These are phyloP conservation scores for Gymnopilus junonius DNA, from an alignment of 768 basidiomycete genomes.

Conservation along the genomic window DNA sequence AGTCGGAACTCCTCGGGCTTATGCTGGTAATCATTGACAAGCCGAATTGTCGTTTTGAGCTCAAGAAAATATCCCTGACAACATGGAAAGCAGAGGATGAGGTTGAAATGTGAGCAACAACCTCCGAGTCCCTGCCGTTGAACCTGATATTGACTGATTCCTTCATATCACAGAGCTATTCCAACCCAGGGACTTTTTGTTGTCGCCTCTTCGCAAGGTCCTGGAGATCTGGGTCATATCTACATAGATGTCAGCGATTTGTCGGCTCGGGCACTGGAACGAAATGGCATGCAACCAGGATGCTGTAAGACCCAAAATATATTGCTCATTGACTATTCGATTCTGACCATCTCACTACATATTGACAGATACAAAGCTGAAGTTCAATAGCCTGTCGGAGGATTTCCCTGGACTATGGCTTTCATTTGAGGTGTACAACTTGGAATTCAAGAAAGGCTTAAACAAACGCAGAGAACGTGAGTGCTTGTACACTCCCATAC, in stretches of 20 bases:
- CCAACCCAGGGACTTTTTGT: not conserved
- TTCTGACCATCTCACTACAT: too few relatives aligned
- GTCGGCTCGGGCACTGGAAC: not conserved
- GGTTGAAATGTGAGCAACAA: not conserved
- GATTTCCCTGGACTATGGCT: too few relatives aligned
- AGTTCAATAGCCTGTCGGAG: too few relatives aligned
- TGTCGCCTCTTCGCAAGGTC: not conserved
- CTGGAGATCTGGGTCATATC: not conserved
- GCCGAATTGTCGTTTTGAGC: not conserved
- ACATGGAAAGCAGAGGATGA: not conserved
- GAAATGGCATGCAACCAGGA: not conserved
- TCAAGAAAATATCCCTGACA: not conserved
- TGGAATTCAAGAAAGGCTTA: too few relatives aligned
- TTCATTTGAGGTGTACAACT: too few relatives aligned
- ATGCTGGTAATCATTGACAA: not conserved
- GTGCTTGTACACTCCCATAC: too few relatives aligned
- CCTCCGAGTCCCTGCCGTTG: not conserved
- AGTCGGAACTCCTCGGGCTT: not conserved
- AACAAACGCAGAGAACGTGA: too few relatives aligned
- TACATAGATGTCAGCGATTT: not conserved
- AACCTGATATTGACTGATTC: not conserved
- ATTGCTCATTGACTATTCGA: too few relatives aligned
- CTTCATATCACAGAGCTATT: not conserved
- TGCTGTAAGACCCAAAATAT: not conserved
- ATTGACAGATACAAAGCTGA: too few relatives aligned